A percentile compares a stretch with the other conserved stretches of the same genome.
phyloP scores from a whole-genome alignment of 2,329 filamentous ascomycete genomes.

The Cercospora brassicicola region DNA sequence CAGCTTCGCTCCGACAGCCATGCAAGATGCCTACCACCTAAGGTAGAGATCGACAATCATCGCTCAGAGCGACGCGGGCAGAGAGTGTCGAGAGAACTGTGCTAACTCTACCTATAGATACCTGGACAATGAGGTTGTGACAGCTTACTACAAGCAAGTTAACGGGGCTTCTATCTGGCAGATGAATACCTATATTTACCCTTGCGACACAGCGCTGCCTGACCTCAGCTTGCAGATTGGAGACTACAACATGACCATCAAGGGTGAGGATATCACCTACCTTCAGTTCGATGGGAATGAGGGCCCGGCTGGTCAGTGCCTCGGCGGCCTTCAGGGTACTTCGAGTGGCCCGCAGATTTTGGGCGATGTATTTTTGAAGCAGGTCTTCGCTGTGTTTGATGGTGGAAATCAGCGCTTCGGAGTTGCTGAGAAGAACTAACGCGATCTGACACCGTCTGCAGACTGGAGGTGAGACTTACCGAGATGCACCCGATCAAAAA shows the following conservation, averaged over 20 bases:
- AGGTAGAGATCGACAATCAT: background rate
- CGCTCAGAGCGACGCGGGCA: background rate
- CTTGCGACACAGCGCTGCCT: constrained; percentile 45
- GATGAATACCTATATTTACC: constrained; percentile 49
- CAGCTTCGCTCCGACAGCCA: background rate
- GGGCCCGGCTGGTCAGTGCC: constrained; percentile 54
- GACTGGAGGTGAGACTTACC: background rate
- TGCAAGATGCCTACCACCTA: background rate
- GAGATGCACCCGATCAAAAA: no score
- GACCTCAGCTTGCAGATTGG: constrained; percentile 58
- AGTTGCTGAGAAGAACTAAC: constrained; percentile 47
- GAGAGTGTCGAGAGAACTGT: background rate
- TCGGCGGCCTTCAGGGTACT: constrained; percentile 64
- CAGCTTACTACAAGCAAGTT: constrained; percentile 48
- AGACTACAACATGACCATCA: constrained; percentile 43
- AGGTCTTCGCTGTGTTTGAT: constrained; percentile 62
- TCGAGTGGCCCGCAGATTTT: constrained; percentile 58
- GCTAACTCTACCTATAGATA: constrained; percentile 37
- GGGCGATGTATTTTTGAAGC: constrained; percentile 62
- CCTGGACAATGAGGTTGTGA: constrained; percentile 51
- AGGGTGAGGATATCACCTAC: constrained; percentile 53
- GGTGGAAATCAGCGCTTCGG: constrained; percentile 55
- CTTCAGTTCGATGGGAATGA: constrained; percentile 43
- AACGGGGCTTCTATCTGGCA: constrained; percentile 40
- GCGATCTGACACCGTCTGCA: background rate